Evolutionary conservation across 805 yeast species (phyloP).

Genomic region (Lipomyces starkeyi): DNA sequence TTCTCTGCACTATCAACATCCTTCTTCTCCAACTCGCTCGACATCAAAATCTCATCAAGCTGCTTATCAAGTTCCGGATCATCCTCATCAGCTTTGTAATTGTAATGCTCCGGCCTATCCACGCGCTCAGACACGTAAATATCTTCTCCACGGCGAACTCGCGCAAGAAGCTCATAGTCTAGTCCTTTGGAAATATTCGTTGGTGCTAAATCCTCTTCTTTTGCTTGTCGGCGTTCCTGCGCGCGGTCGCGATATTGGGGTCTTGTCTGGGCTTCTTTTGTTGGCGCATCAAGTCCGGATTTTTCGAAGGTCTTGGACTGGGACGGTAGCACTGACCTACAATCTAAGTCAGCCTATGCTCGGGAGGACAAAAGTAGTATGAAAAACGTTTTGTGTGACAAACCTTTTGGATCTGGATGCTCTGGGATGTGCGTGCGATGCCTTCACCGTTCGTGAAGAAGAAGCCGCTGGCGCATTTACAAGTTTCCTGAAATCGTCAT

Average conservation of each 20-base stretch:
- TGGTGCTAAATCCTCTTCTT: slow-evolving; percentile 16
- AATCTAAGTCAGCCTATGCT: background rate
- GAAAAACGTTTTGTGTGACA: background rate
- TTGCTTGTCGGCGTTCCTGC: slow-evolving; percentile 26
- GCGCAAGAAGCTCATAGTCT: slow-evolving; percentile 29
- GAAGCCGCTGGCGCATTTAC: background rate
- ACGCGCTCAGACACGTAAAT: slow-evolving; percentile 3
- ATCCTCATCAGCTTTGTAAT: slow-evolving; percentile 7
- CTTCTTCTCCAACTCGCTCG: slow-evolving; percentile 11
- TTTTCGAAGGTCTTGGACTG: slow-evolving; percentile 10
- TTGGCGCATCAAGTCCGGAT: background rate
- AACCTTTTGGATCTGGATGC: slow-evolving; percentile 4
- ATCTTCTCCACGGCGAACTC: slow-evolving; percentile 25
- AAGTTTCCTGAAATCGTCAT: slow-evolving; percentile 31
- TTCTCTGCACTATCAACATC: slow-evolving; percentile 18
- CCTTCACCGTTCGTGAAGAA: background rate
- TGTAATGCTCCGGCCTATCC: background rate
- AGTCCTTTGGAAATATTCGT: slow-evolving; percentile 14
- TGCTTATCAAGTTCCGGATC: slow-evolving; percentile 20
- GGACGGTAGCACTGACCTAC: slow-evolving; percentile 11
- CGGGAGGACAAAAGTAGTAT: background rate
- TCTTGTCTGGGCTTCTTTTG: background rate
- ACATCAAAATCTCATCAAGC: slow-evolving; percentile 22
- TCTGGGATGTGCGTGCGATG: background rate
- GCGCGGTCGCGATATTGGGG: slow-evolving; percentile 33